Percentiles rank a stretch among this genome's conserved stretches.
Conservation (phyloP, 2,329 filamentous ascomycete genomes). For the Aspergillus floridensis region DNA sequence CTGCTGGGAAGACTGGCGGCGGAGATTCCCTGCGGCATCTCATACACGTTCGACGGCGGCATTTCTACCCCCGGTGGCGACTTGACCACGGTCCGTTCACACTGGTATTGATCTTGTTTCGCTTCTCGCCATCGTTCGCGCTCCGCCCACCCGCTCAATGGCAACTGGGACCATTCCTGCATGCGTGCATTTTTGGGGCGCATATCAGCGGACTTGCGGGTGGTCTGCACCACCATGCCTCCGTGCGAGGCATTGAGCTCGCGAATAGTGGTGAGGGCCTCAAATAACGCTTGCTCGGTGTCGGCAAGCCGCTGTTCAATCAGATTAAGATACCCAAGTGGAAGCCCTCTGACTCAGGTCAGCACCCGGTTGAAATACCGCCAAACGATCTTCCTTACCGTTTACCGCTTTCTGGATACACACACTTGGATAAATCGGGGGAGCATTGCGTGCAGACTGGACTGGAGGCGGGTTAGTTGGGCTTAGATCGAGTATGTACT, state of each 20-base stretch:
- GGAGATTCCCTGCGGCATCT: neutral
- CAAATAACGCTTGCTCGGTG: neutral
- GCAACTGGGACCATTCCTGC: neutral
- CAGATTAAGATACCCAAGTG: neutral
- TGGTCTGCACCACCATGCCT: neutral
- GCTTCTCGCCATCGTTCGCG: neutral
- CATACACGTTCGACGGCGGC: neutral
- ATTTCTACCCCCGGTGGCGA: neutral
- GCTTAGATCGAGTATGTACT: neutral
- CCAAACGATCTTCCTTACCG: neutral
- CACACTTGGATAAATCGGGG: neutral
- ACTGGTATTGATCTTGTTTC: neutral
- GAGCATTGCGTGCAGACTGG: neutral
- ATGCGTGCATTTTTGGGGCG: neutral
- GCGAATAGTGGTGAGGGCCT: neutral
- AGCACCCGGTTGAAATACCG: neutral
- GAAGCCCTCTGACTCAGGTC: neutral
- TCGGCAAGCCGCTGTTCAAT: neutral
- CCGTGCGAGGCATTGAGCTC: neutral
- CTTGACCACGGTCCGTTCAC: neutral
- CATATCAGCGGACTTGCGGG: neutral
- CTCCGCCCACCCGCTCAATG: neutral
- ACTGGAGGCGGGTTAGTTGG: neutral
- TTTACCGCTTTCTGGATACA: neutral
- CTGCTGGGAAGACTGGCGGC: neutral